Evolutionary conservation across 176 grass and related monocot genomes (phyloP).

Genomic region (Bonia amplexicaulis): DNA sequence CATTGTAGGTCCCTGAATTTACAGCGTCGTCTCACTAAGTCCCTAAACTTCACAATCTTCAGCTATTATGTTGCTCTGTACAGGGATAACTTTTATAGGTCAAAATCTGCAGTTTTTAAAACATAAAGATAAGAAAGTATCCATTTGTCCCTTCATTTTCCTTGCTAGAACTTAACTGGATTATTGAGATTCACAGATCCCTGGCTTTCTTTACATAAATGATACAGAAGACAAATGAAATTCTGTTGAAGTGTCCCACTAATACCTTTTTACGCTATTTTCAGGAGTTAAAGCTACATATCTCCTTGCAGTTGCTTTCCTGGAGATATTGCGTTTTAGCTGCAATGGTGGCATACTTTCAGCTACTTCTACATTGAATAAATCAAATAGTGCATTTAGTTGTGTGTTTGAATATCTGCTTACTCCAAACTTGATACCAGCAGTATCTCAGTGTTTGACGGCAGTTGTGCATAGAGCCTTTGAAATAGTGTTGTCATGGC

Average conservation of each 20-base stretch:
- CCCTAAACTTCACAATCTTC: slow-evolving; percentile 10
- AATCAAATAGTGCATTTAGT: slow-evolving; percentile 81
- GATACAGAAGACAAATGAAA: neutral
- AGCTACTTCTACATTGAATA: slow-evolving; percentile 56
- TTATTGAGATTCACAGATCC: slow-evolving; percentile 18
- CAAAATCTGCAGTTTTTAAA: neutral
- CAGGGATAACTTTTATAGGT: neutral
- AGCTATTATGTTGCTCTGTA: neutral
- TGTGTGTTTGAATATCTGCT: slow-evolving; percentile 99
- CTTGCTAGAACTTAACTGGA: neutral
- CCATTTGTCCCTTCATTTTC: neutral
- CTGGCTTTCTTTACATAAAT: slow-evolving; percentile 10
- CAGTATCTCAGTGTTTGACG: slow-evolving; percentile 87
- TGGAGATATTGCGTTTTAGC: slow-evolving; percentile 97
- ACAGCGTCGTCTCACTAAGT: neutral
- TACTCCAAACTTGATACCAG: slow-evolving; percentile 86
- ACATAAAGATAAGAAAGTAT: neutral
- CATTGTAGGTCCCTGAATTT: neutral
- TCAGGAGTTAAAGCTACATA: slow-evolving; percentile 98
- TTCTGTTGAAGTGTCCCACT: slow-evolving; percentile 24
- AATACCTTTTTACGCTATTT: slow-evolving; percentile 32
- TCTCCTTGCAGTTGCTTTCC: slow-evolving; percentile 89
- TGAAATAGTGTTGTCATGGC: slow-evolving; percentile 77
- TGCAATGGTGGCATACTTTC: slow-evolving; percentile 78
- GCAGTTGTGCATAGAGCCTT: slow-evolving; percentile 90